Evolutionary conservation across 768 basidiomycete genomes (phyloP).

Genomic region (Tylopilus balloui): DNA sequence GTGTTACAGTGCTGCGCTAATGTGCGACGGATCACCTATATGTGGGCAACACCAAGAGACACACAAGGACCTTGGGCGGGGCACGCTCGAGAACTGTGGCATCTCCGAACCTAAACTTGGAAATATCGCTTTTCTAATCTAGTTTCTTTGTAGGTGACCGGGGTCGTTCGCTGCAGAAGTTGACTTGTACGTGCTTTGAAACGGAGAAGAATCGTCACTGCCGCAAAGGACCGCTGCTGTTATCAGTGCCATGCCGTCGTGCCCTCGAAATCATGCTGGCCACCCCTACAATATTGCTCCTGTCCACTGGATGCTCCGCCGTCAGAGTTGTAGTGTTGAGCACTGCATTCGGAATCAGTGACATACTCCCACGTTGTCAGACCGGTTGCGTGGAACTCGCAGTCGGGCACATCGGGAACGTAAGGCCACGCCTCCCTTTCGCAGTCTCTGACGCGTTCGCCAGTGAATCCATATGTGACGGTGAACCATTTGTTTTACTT

Average conservation of each 20-base stretch:
- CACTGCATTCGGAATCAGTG: not conserved
- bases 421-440: not conserved
- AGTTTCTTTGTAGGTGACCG: constrained; percentile 20
- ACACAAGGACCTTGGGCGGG: too few relatives aligned
- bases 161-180: not conserved
- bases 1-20: not conserved
- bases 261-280: not conserved
- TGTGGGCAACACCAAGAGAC: not conserved
- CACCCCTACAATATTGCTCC: not conserved
- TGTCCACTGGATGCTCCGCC: too few relatives aligned
- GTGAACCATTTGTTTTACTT: not conserved
- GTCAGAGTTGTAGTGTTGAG: not conserved
- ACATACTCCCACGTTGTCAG: not conserved
- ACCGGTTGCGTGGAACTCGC: not conserved
- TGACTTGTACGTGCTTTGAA: not conserved
- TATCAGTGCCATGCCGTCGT: not conserved
- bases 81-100: not conserved
- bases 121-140: not conserved
- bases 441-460: not conserved
- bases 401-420: not conserved
- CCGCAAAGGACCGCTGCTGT: not conserved
- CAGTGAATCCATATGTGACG: not conserved
- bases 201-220: not conserved
- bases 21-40: not conserved
- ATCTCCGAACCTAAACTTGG: not conserved